Evolutionary conservation across 1,139 yeast genomes (phyloP).

Genomic region (Petasospora fabianii): DNA sequence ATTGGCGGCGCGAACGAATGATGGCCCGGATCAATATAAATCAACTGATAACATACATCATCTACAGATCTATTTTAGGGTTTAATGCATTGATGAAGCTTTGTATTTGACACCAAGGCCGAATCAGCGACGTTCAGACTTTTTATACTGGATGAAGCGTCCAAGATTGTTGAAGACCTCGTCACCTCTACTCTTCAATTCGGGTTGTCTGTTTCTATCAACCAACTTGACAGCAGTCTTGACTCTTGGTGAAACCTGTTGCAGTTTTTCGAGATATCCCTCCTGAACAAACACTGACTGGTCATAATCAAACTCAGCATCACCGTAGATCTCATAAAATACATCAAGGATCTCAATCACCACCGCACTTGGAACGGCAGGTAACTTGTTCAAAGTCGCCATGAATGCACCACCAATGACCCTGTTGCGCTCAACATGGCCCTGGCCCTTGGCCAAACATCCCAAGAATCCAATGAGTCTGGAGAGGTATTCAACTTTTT

Average conservation of each 20-base stretch:
- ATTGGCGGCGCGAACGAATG: too few species aligned
- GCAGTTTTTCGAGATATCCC: slow-evolving; percentile 44
- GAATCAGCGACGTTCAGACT: slow-evolving; percentile 31
- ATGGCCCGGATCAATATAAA: too few species aligned
- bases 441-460: slow-evolving; percentile 47
- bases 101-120: too few species aligned
- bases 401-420: slow-evolving; percentile 47
- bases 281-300: slow-evolving; percentile 58
- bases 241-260: slow-evolving; percentile 43
- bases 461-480: slow-evolving; percentile 50
- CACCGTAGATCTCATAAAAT: slow-evolving; percentile 80
- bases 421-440: slow-evolving; percentile 43
- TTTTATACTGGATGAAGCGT: slow-evolving; percentile 76
- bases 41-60: too few species aligned
- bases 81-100: too few species aligned
- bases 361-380: slow-evolving; percentile 31
- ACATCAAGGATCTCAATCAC: slow-evolving; percentile 60
- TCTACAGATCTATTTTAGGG: too few species aligned
- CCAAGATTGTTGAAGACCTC: slow-evolving; percentile 66
- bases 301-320: slow-evolving; percentile 64
- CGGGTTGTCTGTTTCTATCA: slow-evolving; percentile 61
- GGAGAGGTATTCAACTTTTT: slow-evolving; percentile 21
- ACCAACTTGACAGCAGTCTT: slow-evolving; percentile 50
- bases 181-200: slow-evolving; percentile 60
- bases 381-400: slow-evolving; percentile 27